These are phyloP conservation scores for Dothideomycetes sp. DNA, from an alignment of 2,329 filamentous ascomycete species.

Conservation along the genomic window DNA sequence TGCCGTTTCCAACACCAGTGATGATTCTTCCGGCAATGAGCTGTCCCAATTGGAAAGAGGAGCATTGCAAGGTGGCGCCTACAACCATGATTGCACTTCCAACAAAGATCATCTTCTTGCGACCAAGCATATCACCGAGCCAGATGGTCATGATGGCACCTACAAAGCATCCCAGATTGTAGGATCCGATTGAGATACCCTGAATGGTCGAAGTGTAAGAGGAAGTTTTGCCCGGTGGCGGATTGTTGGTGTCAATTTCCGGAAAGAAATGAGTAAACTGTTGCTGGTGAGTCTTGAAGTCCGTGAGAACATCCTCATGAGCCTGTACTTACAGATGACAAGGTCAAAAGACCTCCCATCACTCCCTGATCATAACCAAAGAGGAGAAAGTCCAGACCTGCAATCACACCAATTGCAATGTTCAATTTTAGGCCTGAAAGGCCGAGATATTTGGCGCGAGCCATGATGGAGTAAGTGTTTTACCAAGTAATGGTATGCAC, in stretches of 20 bases:
- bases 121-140: slow-evolving; percentile 37
- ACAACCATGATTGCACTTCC: slow-evolving; percentile 39
- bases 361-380: slow-evolving; percentile 27
- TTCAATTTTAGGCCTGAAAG: slow-evolving; percentile 30
- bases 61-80: slow-evolving; percentile 37
- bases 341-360: background rate
- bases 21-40: slow-evolving; percentile 41
- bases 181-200: slow-evolving; percentile 32
- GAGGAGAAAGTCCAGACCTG: slow-evolving; percentile 29
- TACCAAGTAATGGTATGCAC: too few relatives aligned
- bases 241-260: slow-evolving; percentile 22
- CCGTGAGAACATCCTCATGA: too few relatives aligned
- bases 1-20: slow-evolving; percentile 39
- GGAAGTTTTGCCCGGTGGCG: slow-evolving; percentile 6
- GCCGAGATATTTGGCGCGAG: slow-evolving; percentile 23
- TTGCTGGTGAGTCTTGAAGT: too few relatives aligned
- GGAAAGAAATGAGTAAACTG: slow-evolving; percentile 37
- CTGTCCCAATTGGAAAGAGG: slow-evolving; percentile 31
- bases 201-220: slow-evolving; percentile 15
- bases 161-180: slow-evolving; percentile 38
- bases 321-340: background rate
- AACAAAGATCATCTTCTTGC: slow-evolving; percentile 37
- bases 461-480: slow-evolving; percentile 3
- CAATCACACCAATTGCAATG: slow-evolving; percentile 32
- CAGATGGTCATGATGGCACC: slow-evolving; percentile 39